Percentiles rank a stretch among this genome's conserved stretches.
phyloP scores from a whole-genome alignment of 129 eudicot species.

The Glebionis coronaria region DNA sequence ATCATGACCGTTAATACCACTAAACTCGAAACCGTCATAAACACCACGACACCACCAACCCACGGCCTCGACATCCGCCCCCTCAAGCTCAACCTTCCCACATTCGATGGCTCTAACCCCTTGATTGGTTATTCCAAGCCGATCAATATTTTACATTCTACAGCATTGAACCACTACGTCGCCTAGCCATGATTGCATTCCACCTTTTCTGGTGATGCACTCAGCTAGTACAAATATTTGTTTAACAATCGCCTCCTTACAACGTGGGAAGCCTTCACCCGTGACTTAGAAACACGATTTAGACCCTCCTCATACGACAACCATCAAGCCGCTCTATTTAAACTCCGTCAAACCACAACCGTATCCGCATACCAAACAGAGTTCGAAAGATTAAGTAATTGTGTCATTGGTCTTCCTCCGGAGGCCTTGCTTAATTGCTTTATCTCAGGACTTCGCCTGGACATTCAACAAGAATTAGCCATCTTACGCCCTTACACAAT shows the following conservation, averaged over 20 bases:
- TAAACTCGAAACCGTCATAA: neutral
- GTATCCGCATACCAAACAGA: neutral
- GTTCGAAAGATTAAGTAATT: neutral
- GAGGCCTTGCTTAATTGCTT: slow-evolving; percentile 5
- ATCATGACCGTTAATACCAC: neutral
- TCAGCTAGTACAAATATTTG: neutral
- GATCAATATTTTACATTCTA: too few species aligned
- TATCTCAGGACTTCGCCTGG: too few species aligned
- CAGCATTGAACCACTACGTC: neutral
- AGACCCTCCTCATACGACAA: neutral
- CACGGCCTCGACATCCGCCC: neutral
- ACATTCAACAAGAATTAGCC: too few species aligned
- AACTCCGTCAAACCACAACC: neutral
- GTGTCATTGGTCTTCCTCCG: neutral
- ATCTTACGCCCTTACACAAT: too few species aligned
- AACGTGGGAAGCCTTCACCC: neutral
- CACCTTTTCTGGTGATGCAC: slow-evolving; percentile 1
- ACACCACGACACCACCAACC: neutral
- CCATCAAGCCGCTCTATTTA: neutral
- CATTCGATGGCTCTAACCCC: slow-evolving; percentile 4
- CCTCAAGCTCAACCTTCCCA: neutral
- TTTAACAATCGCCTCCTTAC: neutral
- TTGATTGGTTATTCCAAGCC: slow-evolving; percentile 14
- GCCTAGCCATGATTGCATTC: neutral
- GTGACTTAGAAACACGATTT: neutral